These are phyloP conservation scores for Geranium brycei DNA, from an alignment of 345 rosid genomes.

Conservation along the genomic window DNA sequence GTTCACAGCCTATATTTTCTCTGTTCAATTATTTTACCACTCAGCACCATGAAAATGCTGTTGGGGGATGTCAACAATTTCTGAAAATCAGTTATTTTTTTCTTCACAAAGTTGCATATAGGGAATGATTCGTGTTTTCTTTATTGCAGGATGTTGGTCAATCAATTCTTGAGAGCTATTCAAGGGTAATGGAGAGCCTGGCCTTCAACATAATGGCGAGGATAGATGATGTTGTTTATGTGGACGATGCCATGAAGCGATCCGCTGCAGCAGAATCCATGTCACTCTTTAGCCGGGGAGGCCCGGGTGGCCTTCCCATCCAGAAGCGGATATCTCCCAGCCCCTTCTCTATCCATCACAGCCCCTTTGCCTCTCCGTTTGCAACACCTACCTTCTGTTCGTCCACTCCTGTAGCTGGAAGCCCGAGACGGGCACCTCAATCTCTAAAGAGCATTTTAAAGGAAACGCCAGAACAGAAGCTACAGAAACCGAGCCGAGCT, in stretches of 20 bases:
- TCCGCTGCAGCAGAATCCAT: slow-evolving; percentile 46
- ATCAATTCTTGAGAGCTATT: slow-evolving; percentile 91
- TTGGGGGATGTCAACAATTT: too few relatives aligned
- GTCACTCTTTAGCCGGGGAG: slow-evolving; percentile 53
- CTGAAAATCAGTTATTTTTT: too few relatives aligned
- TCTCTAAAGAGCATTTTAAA: slow-evolving; percentile 23
- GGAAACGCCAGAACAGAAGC: slow-evolving; percentile 33
- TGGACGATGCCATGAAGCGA: slow-evolving; percentile 57
- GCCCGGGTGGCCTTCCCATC: slow-evolving; percentile 44
- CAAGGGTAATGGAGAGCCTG: slow-evolving; percentile 96
- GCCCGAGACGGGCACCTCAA: slow-evolving; percentile 42
- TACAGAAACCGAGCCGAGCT: slow-evolving; percentile 20
- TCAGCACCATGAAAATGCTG: too few relatives aligned
- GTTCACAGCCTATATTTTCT: too few relatives aligned
- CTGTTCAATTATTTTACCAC: too few relatives aligned
- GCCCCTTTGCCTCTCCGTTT: slow-evolving; percentile 58
- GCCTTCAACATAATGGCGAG: slow-evolving; percentile 96
- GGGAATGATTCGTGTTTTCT: background rate
- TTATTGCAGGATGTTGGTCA: slow-evolving; percentile 84
- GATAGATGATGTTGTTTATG: slow-evolving; percentile 82
- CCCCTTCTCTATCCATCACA: slow-evolving; percentile 53
- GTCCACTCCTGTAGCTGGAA: slow-evolving; percentile 37
- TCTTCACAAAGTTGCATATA: too few relatives aligned
- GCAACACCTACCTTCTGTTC: slow-evolving; percentile 58
- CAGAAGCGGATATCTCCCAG: slow-evolving; percentile 68